Conservation (phyloP, 441 rosid genomes). For the Hura crepitans region DNA sequence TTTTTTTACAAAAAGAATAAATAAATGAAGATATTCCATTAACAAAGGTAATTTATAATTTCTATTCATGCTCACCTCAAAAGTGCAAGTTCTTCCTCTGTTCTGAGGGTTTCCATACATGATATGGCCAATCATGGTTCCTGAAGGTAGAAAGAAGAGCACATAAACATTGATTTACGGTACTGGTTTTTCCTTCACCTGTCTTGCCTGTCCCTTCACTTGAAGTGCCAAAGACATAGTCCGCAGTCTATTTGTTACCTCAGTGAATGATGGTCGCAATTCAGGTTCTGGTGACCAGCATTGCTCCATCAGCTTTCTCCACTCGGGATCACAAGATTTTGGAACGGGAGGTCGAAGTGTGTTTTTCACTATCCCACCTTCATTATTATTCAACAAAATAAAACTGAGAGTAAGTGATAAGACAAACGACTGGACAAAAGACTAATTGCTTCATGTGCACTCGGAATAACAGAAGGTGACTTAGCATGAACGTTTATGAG, state of each 20-base stretch:
- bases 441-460: background rate
- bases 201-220: slow-evolving; percentile 37
- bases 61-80: slow-evolving; percentile 7
- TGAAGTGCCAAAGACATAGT: slow-evolving; percentile 43
- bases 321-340: slow-evolving; percentile 48
- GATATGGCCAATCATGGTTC: slow-evolving; percentile 5
- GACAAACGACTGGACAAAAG: background rate
- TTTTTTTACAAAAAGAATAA: slow-evolving; percentile 16
- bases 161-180: slow-evolving; percentile 12
- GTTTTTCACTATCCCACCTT: slow-evolving; percentile 80
- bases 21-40: slow-evolving; percentile 18
- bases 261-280: slow-evolving; percentile 67
- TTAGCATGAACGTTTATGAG: background rate
- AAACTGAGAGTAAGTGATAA: background rate
- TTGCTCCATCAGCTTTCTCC: slow-evolving; percentile 70
- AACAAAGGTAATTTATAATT: background rate
- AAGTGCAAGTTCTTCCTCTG: background rate
- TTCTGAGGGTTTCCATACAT: background rate
- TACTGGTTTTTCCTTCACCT: slow-evolving; percentile 11
- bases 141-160: slow-evolving; percentile 16
- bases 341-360: slow-evolving; percentile 68
- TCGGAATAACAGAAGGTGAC: background rate
- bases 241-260: slow-evolving; percentile 51
- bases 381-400: slow-evolving; percentile 4
- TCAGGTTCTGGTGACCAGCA: slow-evolving; percentile 70